A percentile compares a stretch with the other conserved stretches of the same genome.
These are phyloP conservation scores for Fraxinus floribunda DNA, from an alignment of 305 asterid genomes.

Conservation along the genomic window DNA sequence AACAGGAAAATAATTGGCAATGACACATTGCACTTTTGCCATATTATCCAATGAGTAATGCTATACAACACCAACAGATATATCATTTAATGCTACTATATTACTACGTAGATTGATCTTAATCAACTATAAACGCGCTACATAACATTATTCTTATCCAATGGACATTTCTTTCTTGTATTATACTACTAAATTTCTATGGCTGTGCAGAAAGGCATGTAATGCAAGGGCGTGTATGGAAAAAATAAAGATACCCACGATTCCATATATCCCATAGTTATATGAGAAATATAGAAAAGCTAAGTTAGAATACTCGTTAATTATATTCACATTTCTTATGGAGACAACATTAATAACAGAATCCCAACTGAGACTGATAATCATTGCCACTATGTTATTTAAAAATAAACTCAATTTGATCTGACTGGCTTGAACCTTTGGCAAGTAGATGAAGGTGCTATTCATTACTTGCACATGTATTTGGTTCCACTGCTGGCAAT, in stretches of 20 bases:
- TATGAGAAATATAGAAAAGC: not conserved
- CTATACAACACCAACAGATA: not conserved
- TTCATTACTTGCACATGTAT: not conserved
- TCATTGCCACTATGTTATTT: not conserved
- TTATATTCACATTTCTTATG: not conserved
- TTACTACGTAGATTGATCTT: no score
- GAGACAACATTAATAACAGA: not conserved
- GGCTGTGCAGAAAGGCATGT: not conserved
- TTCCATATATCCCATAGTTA: not conserved
- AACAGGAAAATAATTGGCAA: not conserved
- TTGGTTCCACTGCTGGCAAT: not conserved
- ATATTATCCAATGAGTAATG: not conserved
- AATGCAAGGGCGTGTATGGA: not conserved
- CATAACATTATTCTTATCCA: not conserved
- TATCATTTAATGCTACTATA: not conserved
- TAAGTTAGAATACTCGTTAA: not conserved
- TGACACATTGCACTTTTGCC: not conserved
- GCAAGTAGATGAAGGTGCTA: not conserved
- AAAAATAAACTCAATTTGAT: not conserved
- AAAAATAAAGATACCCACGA: not conserved
- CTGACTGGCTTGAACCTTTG: not conserved
- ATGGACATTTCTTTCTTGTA: not conserved
- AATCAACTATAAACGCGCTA: not conserved
- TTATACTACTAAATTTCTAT: not conserved
- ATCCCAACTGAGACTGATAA: not conserved